Conservation (phyloP, 176 grass and related monocot species). For the Triticum urartu region DNA sequence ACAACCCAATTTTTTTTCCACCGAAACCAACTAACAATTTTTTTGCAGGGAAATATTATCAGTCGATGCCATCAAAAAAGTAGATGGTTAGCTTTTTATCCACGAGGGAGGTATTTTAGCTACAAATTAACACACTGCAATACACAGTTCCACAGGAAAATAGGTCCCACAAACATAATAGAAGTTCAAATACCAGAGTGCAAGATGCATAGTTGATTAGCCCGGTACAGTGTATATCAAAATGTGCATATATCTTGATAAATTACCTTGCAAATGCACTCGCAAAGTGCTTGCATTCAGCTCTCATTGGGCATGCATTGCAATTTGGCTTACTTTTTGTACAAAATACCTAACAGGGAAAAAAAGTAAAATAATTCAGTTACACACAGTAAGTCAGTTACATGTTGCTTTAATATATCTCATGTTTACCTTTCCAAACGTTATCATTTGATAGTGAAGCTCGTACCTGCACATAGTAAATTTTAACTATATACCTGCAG, state of each 20-base stretch:
- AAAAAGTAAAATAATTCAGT: conserved; percentile 5
- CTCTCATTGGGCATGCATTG: conserved; percentile 70
- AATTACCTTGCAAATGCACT: conserved; percentile 69
- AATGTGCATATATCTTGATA: background rate
- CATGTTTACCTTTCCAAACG: conserved; percentile 59
- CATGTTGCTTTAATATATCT: background rate
- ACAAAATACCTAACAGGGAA: conserved; percentile 49
- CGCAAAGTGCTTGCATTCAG: conserved; percentile 66
- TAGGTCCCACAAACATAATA: background rate
- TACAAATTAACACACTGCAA: background rate
- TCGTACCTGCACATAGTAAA: conserved; percentile 38
- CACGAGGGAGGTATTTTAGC: conserved; percentile 1
- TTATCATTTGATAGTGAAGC: conserved; percentile 74
- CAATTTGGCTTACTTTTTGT: conserved; percentile 76
- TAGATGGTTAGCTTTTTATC: conserved; percentile 9
- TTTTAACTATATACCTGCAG: background rate
- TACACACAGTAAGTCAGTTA: background rate
- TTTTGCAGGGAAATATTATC: background rate
- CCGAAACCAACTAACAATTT: background rate
- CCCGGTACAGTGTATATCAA: background rate
- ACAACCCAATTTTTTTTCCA: background rate
- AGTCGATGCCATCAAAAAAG: conserved; percentile 11
- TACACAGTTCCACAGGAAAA: background rate
- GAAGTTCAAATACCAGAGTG: background rate
- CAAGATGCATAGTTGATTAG: conserved; percentile 4